Evolutionary conservation across 2,329 filamentous ascomycete species (phyloP), one percentile per base, ranked within the genome.

Genomic region (Xylariaceae sp.): DNA sequence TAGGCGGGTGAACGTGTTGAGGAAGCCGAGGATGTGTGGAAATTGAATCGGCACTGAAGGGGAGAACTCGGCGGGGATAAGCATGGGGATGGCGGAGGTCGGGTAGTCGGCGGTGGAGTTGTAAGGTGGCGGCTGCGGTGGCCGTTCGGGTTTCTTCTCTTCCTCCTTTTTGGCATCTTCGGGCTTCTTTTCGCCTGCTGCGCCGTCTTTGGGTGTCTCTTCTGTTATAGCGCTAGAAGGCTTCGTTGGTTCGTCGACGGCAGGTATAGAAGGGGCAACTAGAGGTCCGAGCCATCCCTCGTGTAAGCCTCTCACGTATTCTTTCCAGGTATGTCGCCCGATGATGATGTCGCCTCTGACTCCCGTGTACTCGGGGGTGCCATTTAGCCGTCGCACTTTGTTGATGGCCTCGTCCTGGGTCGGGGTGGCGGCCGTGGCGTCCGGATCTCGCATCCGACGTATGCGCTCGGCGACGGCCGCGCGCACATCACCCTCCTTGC

Each of bases 231-330:
- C 6, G 6, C 19, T 19, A 41, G 39, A 10, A 16, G 13, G 5
- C 21, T 29, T 13, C 2, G 37, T 19, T 30, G 53, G 13, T n/a
- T 60, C 67, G 30, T 54, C 51, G n/a, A 51, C 48, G 39, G 55
- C 53, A 53, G 68, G 68, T 50, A 73, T 68, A 26, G 68, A 65
- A 1, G 87, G 87, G 52, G 83, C 72, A 55, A 87, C 82, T 41
- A 95, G 74, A 7, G 94, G 91, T 0, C 94, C 92, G 21, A 99
- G 75, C 92, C 94, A 99, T 52, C 94, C 94, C 72, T 99, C 94
- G 69, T 99, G 94, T 61, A 97, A 68, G 43, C 94, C 94, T 54
- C 92, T 81, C 21, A 97, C 76, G 70, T 97, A 99, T 72, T 99
- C 94, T 74, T 96, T 99, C 94, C 94, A 99, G 9, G 92, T 86